phyloP scores from a whole-genome alignment of 2,329 filamentous ascomycete species.

The Knufia petricola region DNA sequence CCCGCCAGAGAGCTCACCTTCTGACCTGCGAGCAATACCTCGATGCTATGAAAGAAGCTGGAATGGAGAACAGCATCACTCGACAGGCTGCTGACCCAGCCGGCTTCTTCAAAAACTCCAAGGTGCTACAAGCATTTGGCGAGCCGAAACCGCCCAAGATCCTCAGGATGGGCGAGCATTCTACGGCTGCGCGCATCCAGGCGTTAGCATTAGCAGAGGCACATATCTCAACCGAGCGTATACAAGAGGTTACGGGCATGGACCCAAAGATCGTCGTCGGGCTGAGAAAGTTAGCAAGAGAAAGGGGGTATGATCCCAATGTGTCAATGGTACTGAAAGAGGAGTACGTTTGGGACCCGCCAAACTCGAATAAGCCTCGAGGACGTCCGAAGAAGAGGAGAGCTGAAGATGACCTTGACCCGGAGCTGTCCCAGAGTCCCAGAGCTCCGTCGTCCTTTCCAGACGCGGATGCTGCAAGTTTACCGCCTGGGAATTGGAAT shows the following conservation, averaged over 20 bases:
- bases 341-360: slow-evolving; percentile 23
- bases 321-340: slow-evolving; percentile 24
- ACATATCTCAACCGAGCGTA: slow-evolving; percentile 21
- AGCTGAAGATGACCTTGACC: slow-evolving; percentile 27
- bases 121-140: slow-evolving; percentile 16
- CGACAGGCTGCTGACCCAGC: slow-evolving; percentile 22
- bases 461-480: slow-evolving; percentile 11
- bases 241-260: slow-evolving; percentile 23
- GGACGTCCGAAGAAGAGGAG: slow-evolving; percentile 24
- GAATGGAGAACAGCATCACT: slow-evolving; percentile 23
- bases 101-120: slow-evolving; percentile 19
- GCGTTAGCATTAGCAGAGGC: slow-evolving; percentile 22
- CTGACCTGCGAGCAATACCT: slow-evolving; percentile 22
- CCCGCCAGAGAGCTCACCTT: slow-evolving; percentile 23
- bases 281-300: slow-evolving; percentile 20
- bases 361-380: slow-evolving; percentile 19
- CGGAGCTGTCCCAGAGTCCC: slow-evolving; percentile 11
- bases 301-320: slow-evolving; percentile 22
- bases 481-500: slow-evolving; percentile 24
- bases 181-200: slow-evolving; percentile 22
- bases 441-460: slow-evolving; percentile 10
- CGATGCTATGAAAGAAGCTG: slow-evolving; percentile 22
- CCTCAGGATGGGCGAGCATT: slow-evolving; percentile 22
- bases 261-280: slow-evolving; percentile 22
- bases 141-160: slow-evolving; percentile 22